phyloP scores from a whole-genome alignment of 2,329 filamentous ascomycete genomes.

The Alternaria infectoria region DNA sequence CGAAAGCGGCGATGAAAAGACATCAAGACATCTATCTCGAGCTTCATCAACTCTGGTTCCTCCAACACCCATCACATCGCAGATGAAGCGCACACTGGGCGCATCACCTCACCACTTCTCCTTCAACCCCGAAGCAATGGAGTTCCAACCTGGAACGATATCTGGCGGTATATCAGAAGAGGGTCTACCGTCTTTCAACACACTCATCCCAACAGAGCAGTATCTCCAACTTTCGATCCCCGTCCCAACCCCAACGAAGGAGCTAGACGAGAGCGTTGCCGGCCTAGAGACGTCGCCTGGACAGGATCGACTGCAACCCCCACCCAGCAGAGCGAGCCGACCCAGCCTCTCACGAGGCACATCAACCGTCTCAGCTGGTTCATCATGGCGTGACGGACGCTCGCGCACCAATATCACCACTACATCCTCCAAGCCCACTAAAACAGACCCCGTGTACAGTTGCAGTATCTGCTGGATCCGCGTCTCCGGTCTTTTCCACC shows the following conservation, averaged over 20 bases:
- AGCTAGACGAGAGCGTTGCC: conserved; percentile 26
- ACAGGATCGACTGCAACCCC: conserved; percentile 24
- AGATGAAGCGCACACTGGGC: conserved; percentile 32
- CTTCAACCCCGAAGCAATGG: conserved; percentile 46
- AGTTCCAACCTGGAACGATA: conserved; percentile 37
- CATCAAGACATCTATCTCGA: conserved; percentile 25
- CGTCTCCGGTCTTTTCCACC: conserved; percentile 43
- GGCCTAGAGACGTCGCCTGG: conserved; percentile 23
- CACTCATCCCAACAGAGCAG: conserved; percentile 31
- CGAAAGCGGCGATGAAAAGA: conserved; percentile 14
- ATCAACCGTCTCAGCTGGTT: conserved; percentile 35
- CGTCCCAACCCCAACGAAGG: conserved; percentile 21
- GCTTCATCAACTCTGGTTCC: conserved; percentile 36
- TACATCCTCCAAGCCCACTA: conserved; percentile 14
- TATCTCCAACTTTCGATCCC: conserved; percentile 42
- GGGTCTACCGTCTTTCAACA: conserved; percentile 18
- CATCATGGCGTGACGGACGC: conserved; percentile 20
- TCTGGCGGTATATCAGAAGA: conserved; percentile 23
- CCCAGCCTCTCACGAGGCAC: conserved; percentile 35
- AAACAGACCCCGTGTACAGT: conserved; percentile 34
- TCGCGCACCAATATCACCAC: conserved; percentile 13
- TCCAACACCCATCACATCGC: conserved; percentile 18
- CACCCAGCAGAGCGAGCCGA: conserved; percentile 15
- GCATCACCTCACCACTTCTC: conserved; percentile 39
- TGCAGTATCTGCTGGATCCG: conserved; percentile 50